phyloP scores from a whole-genome alignment of 1,284 basidiomycete genomes.

The Binderoboletus segoi region DNA sequence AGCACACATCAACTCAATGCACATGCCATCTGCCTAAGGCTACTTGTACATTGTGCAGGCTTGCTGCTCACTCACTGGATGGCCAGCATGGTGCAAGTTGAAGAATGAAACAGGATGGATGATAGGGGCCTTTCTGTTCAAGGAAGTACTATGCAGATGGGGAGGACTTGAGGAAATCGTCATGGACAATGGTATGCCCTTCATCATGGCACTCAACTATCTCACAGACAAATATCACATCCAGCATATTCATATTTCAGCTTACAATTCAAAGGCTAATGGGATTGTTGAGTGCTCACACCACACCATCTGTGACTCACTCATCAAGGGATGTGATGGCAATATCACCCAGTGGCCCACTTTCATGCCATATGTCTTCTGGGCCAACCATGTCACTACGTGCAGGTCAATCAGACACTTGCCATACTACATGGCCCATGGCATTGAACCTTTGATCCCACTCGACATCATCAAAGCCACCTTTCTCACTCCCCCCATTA shows the following conservation, averaged over 20 bases:
- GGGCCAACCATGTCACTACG: neutral
- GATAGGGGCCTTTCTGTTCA: neutral
- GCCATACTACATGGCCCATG: constrained; percentile 29
- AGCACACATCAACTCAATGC: neutral
- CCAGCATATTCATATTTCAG: constrained; percentile 1
- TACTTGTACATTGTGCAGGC: constrained; percentile 3
- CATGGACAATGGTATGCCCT: constrained; percentile 5
- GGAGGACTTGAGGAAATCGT: constrained; percentile 10
- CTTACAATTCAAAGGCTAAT: constrained; percentile 7
- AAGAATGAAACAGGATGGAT: constrained; percentile 11
- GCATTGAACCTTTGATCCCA: constrained; percentile 33
- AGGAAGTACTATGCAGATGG: constrained; percentile 5
- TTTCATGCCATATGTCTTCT: neutral
- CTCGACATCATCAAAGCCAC: constrained; percentile 36
- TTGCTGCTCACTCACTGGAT: neutral
- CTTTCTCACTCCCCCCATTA: constrained; percentile 15
- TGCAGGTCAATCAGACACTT: neutral
- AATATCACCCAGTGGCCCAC: constrained; percentile 8
- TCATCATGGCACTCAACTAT: neutral
- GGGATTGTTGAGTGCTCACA: constrained; percentile 3
- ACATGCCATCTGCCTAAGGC: neutral
- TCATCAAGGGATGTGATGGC: constrained; percentile 7
- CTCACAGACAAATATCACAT: constrained; percentile 3
- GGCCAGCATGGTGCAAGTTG: constrained; percentile 7
- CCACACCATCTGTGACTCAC: neutral